Conservation (phyloP, 371 early-diverging fungal species). For the Syncephalastrum contaminatum region DNA sequence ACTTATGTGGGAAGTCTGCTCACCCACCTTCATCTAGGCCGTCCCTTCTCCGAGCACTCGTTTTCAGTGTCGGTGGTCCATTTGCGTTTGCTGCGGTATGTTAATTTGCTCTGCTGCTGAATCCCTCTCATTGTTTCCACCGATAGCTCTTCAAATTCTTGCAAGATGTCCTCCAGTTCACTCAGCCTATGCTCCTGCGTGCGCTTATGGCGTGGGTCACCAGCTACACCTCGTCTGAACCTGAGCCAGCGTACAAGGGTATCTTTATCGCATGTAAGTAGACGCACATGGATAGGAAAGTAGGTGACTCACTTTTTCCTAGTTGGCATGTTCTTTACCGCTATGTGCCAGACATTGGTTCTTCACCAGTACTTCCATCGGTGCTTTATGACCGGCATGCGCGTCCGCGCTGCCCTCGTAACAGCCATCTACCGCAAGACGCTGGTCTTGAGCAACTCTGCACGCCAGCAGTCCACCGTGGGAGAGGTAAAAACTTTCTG, state of each 20-base stretch:
- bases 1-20: background rate
- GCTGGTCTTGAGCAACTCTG: constrained; percentile 73
- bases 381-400: constrained; percentile 77
- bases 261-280: constrained; percentile 54
- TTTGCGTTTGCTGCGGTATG: constrained; percentile 67
- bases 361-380: constrained; percentile 93
- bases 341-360: constrained; percentile 80
- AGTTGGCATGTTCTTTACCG: constrained; percentile 77
- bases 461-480: constrained; percentile 80
- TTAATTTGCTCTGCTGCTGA: background rate
- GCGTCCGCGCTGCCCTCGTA: constrained; percentile 78
- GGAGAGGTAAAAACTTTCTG: constrained; percentile 51
- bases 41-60: constrained; percentile 67
- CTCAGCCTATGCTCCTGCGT: constrained; percentile 82
- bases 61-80: constrained; percentile 64
- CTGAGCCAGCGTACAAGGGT: constrained; percentile 63
- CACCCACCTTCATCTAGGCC: constrained; percentile 43
- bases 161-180: constrained; percentile 81
- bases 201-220: constrained; percentile 75
- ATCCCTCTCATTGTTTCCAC: background rate
- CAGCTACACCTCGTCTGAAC: constrained; percentile 48
- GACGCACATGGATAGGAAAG: background rate
- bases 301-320: constrained; percentile 5
- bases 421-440: constrained; percentile 91
- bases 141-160: constrained; percentile 68